Evolutionary conservation across 179 eudicot species (phyloP).

Genomic region (Carnegiea gigantea): DNA sequence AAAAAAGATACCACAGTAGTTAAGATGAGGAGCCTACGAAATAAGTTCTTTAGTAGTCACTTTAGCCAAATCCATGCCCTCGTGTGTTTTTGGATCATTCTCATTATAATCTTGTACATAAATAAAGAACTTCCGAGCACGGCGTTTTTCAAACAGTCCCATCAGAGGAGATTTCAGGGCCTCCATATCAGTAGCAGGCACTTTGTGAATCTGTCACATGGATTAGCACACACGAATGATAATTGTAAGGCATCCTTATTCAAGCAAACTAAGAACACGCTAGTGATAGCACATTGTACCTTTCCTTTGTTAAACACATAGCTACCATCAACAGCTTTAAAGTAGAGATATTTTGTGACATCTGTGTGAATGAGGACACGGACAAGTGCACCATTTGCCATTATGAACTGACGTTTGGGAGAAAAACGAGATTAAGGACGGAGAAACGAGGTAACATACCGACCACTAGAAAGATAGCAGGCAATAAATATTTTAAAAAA

Average conservation of each 20-base stretch:
- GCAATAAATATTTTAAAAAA: neutral
- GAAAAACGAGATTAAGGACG: slow-evolving; percentile 3
- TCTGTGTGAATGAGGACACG: slow-evolving; percentile 81
- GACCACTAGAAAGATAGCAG: neutral
- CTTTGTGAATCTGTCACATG: slow-evolving; percentile 64
- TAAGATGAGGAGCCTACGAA: slow-evolving; percentile 48
- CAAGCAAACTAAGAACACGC: neutral
- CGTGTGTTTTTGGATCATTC: slow-evolving; percentile 70
- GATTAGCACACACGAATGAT: neutral
- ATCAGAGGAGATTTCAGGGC: slow-evolving; percentile 80
- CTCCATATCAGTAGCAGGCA: slow-evolving; percentile 86
- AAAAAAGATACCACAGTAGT: neutral
- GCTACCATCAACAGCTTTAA: slow-evolving; percentile 86
- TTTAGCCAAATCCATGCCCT: slow-evolving; percentile 70
- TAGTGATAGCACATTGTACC: slow-evolving; percentile 35
- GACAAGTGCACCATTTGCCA: slow-evolving; percentile 86
- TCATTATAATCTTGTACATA: slow-evolving; percentile 70
- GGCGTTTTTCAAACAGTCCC: slow-evolving; percentile 84
- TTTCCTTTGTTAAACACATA: slow-evolving; percentile 75
- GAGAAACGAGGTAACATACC: neutral
- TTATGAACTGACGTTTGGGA: slow-evolving; percentile 52
- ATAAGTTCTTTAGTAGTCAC: slow-evolving; percentile 70
- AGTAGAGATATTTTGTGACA: slow-evolving; percentile 70
- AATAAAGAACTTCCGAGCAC: slow-evolving; percentile 74
- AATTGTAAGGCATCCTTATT: slow-evolving; percentile 1